A percentile compares a stretch with the other conserved stretches of the same genome.
These are phyloP conservation scores for Hyphopichia wangnamkhiaoensis DNA, from an alignment of 1,139 yeast species.

Conservation along the genomic window DNA sequence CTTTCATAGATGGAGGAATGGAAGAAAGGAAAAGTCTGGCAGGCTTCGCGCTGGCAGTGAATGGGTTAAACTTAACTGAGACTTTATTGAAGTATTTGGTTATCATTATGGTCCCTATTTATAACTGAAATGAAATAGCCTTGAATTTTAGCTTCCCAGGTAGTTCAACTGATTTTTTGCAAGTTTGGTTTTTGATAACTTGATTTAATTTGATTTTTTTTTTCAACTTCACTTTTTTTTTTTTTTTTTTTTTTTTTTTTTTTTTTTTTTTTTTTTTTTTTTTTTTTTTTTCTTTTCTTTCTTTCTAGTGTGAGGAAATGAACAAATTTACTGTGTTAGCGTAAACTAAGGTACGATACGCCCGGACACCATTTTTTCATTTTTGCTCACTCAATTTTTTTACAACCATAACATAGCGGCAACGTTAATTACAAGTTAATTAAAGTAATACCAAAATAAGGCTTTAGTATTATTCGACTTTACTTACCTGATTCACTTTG, in stretches of 20 bases:
- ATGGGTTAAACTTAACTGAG: slow-evolving; percentile 77
- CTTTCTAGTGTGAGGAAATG: neutral
- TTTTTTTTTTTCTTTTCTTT: neutral
- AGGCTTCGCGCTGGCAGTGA: slow-evolving; percentile 70
- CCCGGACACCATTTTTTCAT: neutral
- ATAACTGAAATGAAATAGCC: no score
- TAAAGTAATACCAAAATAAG: no score
- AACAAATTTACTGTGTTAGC: neutral
- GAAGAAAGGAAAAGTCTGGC: slow-evolving; percentile 80
- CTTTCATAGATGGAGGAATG: slow-evolving; percentile 69
- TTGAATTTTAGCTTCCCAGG: neutral
- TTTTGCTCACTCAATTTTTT: neutral
- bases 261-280: neutral
- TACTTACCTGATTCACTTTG: no score
- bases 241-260: neutral
- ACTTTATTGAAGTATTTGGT: slow-evolving; percentile 83
- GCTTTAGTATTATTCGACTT: no score
- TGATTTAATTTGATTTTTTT: neutral
- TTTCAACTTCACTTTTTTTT: neutral
- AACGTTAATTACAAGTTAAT: no score
- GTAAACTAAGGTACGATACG: neutral
- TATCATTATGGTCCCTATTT: slow-evolving; percentile 50
- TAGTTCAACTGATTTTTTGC: neutral
- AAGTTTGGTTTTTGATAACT: neutral
- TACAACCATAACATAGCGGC: no score